These are phyloP conservation scores for Ammopiptanthus mongolicus DNA, from an alignment of 306 rosid species.

Conservation along the genomic window DNA sequence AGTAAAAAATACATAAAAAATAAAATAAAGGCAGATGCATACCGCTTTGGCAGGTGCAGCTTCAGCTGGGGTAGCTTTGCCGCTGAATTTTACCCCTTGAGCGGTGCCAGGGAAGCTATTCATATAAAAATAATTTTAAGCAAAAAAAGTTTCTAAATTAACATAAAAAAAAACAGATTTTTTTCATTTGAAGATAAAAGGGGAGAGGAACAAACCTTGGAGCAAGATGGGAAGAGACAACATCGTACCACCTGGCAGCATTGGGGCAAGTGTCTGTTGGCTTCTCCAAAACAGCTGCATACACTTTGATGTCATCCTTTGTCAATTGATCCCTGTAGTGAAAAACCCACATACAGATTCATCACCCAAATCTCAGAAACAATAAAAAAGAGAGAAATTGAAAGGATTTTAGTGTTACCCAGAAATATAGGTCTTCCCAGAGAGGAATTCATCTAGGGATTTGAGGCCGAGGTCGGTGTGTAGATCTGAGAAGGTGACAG, in stretches of 20 bases:
- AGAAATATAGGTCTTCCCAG: slow-evolving; percentile 67
- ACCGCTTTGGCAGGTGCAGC: slow-evolving; percentile 52
- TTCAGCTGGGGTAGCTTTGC: slow-evolving; percentile 36
- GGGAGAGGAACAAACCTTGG: slow-evolving; percentile 35
- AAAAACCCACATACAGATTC: neutral
- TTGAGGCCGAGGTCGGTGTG: slow-evolving; percentile 78
- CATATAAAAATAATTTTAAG: neutral
- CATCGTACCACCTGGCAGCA: slow-evolving; percentile 65
- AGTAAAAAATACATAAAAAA: neutral
- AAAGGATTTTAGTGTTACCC: slow-evolving; percentile 38
- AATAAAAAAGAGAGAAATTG: too few relatives aligned
- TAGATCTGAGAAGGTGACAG: slow-evolving; percentile 81
- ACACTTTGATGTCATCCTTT: slow-evolving; percentile 78
- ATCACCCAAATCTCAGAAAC: neutral
- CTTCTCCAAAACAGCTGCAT: slow-evolving; percentile 51
- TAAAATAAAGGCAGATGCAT: neutral
- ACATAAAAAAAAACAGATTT: neutral
- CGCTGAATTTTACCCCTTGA: slow-evolving; percentile 54
- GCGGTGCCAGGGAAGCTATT: slow-evolving; percentile 72
- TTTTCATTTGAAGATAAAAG: neutral
- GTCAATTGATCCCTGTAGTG: slow-evolving; percentile 54
- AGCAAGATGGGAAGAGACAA: slow-evolving; percentile 59
- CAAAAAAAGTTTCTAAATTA: neutral
- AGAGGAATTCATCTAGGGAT: slow-evolving; percentile 57
- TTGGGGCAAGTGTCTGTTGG: slow-evolving; percentile 45